These are phyloP conservation scores for Cryptomeria japonica DNA, from an alignment of 75 land plant species.

Conservation along the genomic window DNA sequence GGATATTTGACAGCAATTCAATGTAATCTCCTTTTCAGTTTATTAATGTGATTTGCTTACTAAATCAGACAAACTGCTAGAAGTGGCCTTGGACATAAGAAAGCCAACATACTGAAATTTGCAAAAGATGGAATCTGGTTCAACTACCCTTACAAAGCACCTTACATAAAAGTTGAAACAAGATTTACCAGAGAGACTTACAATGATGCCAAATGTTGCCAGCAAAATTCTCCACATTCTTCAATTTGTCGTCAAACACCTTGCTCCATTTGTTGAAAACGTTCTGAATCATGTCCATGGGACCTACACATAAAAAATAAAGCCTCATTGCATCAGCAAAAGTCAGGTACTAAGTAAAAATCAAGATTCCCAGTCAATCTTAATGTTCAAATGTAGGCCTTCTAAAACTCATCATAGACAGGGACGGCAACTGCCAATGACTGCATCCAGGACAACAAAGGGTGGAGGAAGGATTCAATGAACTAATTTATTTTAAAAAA, in stretches of 20 bases:
- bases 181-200: conserved; percentile 15
- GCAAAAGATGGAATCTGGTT: not conserved
- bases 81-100: not conserved
- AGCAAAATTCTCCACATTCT: conserved; percentile 45
- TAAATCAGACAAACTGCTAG: not conserved
- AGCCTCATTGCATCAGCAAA: not conserved
- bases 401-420: not conserved
- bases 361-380: not conserved
- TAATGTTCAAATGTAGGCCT: not conserved
- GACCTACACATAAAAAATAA: conserved; percentile 18
- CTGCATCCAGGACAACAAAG: not conserved
- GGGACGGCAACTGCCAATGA: not conserved
- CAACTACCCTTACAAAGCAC: not conserved
- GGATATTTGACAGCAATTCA: not conserved
- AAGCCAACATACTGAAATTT: not conserved
- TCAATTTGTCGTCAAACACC: conserved; percentile 28
- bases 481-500: too few relatives aligned
- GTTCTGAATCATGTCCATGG: conserved; percentile 29
- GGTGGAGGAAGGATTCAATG: not conserved
- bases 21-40: not conserved
- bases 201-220: conserved; percentile 70
- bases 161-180: not conserved
- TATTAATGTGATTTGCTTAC: not conserved
- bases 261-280: conserved; percentile 34
- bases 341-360: not conserved